Evolutionary conservation across 352 stramenopile species (phyloP), one percentile per base, ranked within the genome.

Genomic region (Pythium insidiosum): DNA sequence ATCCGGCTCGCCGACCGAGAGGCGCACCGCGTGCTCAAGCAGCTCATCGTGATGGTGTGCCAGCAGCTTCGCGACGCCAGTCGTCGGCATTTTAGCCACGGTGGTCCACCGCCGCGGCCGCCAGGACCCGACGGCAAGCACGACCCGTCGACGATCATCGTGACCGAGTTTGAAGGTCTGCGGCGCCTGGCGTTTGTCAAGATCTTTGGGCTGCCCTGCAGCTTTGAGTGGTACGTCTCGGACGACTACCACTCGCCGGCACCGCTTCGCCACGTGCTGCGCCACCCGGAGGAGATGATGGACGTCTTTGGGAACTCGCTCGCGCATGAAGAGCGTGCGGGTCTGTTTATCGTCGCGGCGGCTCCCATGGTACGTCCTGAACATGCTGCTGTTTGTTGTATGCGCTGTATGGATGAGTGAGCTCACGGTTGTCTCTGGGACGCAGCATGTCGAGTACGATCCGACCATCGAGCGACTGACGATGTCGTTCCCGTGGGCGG

Each of bases 301-400:
- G 64, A 82, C n/a, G 19, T 91, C 18, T 91, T 91, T 56, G 79
- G 76, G 21, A 78, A 62, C 34, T 57, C 63, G 13, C 47, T 91
- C 7, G 69, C 44, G 19, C 73, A 84, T 18, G 76, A 91, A 68
- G 79, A 91, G 36, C 79, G 79, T 7, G 55, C 74, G 3, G 76
- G 79, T 1, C 45, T 87, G 3, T 79, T 83, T 40, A 65, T 83
- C 26, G 70, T 87, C 13, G 79, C 63, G 0, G 43, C 44, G 0
- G 61, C 63, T 22, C 75, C 76, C 0, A 88, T 91, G 67, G 78
- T 91, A 66, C 20, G 73, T 61, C 12, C 5, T 16, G 28, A n/a
- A n/a, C 12, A 3, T 56, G 18, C 33, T 26, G 16, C n/a, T 40
- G 12, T 44, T 41, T 21, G 44, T 2, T 48, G 11, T 42, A 37